Conservation (phyloP, 2,329 filamentous ascomycete species). For the Aspergillus versicolor region DNA sequence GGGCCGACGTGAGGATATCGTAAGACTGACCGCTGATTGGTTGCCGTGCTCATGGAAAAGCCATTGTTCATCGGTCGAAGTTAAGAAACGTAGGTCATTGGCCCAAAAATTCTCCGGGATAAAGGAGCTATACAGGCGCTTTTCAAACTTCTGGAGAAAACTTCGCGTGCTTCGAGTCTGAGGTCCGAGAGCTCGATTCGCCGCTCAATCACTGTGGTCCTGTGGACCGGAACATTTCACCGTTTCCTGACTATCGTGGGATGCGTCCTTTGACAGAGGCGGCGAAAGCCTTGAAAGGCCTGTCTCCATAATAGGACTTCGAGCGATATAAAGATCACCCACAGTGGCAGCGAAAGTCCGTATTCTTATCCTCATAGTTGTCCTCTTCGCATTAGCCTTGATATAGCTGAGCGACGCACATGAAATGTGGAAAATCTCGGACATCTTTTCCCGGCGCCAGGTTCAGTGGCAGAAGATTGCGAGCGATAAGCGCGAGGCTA, state of each 20-base stretch:
- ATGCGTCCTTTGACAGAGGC: slow-evolving; percentile 3
- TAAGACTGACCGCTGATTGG: slow-evolving; percentile 9
- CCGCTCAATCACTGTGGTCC: slow-evolving; percentile 1
- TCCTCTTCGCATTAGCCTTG: slow-evolving; percentile 3
- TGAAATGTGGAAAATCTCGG: slow-evolving; percentile 8
- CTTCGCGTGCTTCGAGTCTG: slow-evolving; percentile 1
- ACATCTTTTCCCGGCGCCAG: slow-evolving; percentile 2
- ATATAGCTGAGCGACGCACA: background rate
- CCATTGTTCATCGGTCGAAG: slow-evolving; percentile 7
- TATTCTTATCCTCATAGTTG: background rate
- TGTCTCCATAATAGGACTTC: background rate
- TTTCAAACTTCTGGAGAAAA: slow-evolving; percentile 3
- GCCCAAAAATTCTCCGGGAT: slow-evolving; percentile 1
- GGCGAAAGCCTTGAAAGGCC: background rate
- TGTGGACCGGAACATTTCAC: slow-evolving; percentile 3
- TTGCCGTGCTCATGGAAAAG: slow-evolving; percentile 2
- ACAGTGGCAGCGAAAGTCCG: slow-evolving; percentile 4
- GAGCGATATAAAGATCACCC: slow-evolving; percentile 2
- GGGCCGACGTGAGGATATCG: slow-evolving; percentile 1
- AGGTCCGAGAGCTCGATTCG: slow-evolving; percentile 3
- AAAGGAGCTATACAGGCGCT: slow-evolving; percentile 5
- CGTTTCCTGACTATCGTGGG: background rate
- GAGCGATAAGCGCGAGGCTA: slow-evolving; percentile 3
- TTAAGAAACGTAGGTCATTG: slow-evolving; percentile 4
- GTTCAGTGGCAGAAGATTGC: slow-evolving; percentile 5